Evolutionary conservation across 1,284 basidiomycete genomes (phyloP).

Genomic region (Malassezia psittaci): DNA sequence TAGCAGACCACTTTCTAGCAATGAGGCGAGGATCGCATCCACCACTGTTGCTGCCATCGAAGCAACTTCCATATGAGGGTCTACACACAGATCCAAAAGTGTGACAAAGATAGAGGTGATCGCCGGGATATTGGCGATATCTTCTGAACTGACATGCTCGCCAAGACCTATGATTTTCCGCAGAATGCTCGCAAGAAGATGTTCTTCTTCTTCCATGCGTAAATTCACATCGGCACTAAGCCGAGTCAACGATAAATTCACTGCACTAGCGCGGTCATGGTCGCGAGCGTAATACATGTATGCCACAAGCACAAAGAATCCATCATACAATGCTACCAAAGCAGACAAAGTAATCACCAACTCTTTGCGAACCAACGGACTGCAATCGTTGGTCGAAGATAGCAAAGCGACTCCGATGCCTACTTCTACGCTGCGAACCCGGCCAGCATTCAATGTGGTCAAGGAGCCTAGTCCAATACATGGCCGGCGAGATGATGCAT

Average conservation of each 20-base stretch:
- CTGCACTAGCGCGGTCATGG: constrained; percentile 16
- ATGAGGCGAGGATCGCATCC: constrained; percentile 80
- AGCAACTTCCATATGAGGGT: constrained; percentile 85
- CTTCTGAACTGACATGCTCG: constrained; percentile 62
- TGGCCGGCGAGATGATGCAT: constrained; percentile 48
- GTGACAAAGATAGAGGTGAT: constrained; percentile 87
- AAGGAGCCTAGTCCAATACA: constrained; percentile 72
- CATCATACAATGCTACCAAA: constrained; percentile 87
- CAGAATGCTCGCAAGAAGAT: constrained; percentile 63
- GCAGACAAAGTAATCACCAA: constrained; percentile 81
- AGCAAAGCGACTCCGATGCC: constrained; percentile 56
- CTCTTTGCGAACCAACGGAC: constrained; percentile 92
- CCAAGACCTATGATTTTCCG: constrained; percentile 56
- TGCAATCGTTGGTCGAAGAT: constrained; percentile 77
- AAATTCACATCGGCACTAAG: constrained; percentile 4
- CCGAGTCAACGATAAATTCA: neutral
- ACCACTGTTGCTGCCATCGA: constrained; percentile 79
- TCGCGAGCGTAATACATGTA: constrained; percentile 86
- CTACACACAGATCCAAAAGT: constrained; percentile 79
- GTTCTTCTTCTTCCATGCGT: constrained; percentile 50
- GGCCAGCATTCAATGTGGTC: constrained; percentile 63
- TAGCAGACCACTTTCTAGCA: constrained; percentile 77
- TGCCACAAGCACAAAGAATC: constrained; percentile 87
- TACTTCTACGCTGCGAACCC: constrained; percentile 57
- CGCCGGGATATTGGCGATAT: constrained; percentile 66